Percentiles rank a stretch among this genome's conserved stretches.
These are phyloP conservation scores for Mycena crocata DNA, from an alignment of 768 basidiomycete genomes.

Conservation along the genomic window DNA sequence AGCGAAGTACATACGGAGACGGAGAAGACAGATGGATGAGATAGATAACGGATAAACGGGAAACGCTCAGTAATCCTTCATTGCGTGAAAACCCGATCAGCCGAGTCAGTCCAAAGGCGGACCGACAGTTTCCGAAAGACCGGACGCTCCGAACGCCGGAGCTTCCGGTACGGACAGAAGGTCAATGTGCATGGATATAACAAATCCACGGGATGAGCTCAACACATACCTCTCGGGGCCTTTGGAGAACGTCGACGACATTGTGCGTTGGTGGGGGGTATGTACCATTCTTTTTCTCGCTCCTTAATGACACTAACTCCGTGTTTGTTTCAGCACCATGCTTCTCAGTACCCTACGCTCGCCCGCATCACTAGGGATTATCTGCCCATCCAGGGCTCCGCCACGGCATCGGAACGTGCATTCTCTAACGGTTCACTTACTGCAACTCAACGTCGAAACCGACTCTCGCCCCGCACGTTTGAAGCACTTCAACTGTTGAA, in stretches of 20 bases:
- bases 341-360: conserved; percentile 38
- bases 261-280: conserved; percentile 40
- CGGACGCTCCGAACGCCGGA: too few relatives aligned
- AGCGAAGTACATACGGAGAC: too few relatives aligned
- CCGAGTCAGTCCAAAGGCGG: too few relatives aligned
- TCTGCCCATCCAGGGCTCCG: conserved; percentile 44
- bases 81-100: too few relatives aligned
- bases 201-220: not conserved
- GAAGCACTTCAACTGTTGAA: conserved; percentile 45
- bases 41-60: too few relatives aligned
- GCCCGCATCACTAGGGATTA: conserved; percentile 39
- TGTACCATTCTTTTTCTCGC: conserved; percentile 4
- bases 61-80: too few relatives aligned
- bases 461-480: conserved; percentile 39
- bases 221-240: not conserved
- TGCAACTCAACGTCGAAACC: conserved; percentile 33
- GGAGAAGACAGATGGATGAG: too few relatives aligned
- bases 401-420: conserved; percentile 40
- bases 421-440: conserved; percentile 45
- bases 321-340: conserved; percentile 33
- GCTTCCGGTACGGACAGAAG: too few relatives aligned
- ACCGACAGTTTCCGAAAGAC: too few relatives aligned
- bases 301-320: not conserved
- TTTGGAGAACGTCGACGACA: conserved; percentile 23
- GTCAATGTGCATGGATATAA: too few relatives aligned